A percentile compares a stretch with the other conserved stretches of the same genome.
These are phyloP conservation scores for Aechmea fasciata DNA, from an alignment of 176 grass and related monocot species.

Conservation along the genomic window DNA sequence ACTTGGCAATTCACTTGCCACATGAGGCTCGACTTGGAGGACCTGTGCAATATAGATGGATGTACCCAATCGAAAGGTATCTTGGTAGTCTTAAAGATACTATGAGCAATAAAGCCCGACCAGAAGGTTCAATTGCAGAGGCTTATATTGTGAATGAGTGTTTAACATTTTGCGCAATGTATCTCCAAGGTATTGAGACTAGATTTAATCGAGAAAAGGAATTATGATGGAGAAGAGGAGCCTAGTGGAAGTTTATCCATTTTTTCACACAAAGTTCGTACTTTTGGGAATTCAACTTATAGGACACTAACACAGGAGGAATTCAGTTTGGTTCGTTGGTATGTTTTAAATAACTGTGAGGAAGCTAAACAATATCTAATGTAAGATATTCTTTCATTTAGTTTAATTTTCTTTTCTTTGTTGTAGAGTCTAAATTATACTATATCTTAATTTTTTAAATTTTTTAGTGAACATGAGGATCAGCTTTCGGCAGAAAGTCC, in stretches of 20 bases:
- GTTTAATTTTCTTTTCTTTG: too few relatives aligned
- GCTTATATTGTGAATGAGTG: not conserved
- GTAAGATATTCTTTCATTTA: too few relatives aligned
- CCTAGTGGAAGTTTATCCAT: not conserved
- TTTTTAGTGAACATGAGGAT: too few relatives aligned
- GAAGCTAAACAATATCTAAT: too few relatives aligned
- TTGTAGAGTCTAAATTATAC: too few relatives aligned
- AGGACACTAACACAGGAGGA: too few relatives aligned
- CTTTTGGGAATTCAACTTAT: too few relatives aligned
- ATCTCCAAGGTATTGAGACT: not conserved
- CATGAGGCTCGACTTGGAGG: not conserved
- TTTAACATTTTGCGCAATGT: not conserved
- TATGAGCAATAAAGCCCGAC: not conserved
- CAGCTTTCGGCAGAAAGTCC: too few relatives aligned
- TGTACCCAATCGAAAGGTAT: not conserved
- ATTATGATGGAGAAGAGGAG: not conserved
- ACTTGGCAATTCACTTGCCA: not conserved
- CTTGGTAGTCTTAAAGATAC: not conserved
- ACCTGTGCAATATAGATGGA: not conserved
- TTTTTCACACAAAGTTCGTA: not conserved
- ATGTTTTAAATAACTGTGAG: too few relatives aligned
- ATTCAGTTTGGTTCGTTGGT: too few relatives aligned
- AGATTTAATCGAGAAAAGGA: not conserved
- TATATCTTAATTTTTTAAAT: too few relatives aligned
- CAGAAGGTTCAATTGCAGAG: not conserved